A percentile compares a stretch with the other conserved stretches of the same genome.
phyloP scores from a whole-genome alignment of 202 grass and related monocot species.

The Eragrostis tef region DNA sequence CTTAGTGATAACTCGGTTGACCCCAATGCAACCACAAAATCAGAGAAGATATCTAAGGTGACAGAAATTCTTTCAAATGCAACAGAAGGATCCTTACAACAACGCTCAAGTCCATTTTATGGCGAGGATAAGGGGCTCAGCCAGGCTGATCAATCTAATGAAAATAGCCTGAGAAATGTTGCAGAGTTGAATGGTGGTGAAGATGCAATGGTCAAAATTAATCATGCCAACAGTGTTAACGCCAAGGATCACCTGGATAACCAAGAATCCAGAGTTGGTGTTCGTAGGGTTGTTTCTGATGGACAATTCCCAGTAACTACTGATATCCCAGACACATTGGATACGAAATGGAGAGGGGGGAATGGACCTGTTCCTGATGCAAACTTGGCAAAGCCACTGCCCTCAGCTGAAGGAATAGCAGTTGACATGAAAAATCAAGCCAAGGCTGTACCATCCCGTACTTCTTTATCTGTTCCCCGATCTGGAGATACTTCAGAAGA shows the following conservation, averaged over 20 bases:
- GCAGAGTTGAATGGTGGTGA: slow-evolving; percentile 40
- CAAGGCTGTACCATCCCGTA: slow-evolving; percentile 39
- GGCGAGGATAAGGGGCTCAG: slow-evolving; percentile 36
- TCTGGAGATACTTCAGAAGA: slow-evolving; percentile 67
- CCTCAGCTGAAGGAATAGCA: slow-evolving; percentile 44
- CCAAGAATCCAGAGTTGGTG: slow-evolving; percentile 51
- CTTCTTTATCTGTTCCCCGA: slow-evolving; percentile 51
- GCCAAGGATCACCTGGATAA: slow-evolving; percentile 51
- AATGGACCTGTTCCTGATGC: slow-evolving; percentile 61
- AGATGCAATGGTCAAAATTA: slow-evolving; percentile 41
- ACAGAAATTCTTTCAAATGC: slow-evolving; percentile 48
- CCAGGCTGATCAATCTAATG: slow-evolving; percentile 47
- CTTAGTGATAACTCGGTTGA: slow-evolving; percentile 43
- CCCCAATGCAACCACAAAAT: slow-evolving; percentile 40
- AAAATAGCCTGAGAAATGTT: slow-evolving; percentile 32
- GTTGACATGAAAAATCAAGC: slow-evolving; percentile 44
- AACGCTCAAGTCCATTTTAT: slow-evolving; percentile 28
- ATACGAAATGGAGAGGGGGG: slow-evolving; percentile 91
- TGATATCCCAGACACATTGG: slow-evolving; percentile 83
- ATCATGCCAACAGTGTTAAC: slow-evolving; percentile 50
- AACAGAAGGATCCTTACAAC: slow-evolving; percentile 42
- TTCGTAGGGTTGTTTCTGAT: slow-evolving; percentile 77
- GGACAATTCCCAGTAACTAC: slow-evolving; percentile 63
- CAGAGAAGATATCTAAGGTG: slow-evolving; percentile 45
- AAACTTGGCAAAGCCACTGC: slow-evolving; percentile 47